Evolutionary conservation across 768 basidiomycete species (phyloP).

Genomic region (Daedalea quercina): DNA sequence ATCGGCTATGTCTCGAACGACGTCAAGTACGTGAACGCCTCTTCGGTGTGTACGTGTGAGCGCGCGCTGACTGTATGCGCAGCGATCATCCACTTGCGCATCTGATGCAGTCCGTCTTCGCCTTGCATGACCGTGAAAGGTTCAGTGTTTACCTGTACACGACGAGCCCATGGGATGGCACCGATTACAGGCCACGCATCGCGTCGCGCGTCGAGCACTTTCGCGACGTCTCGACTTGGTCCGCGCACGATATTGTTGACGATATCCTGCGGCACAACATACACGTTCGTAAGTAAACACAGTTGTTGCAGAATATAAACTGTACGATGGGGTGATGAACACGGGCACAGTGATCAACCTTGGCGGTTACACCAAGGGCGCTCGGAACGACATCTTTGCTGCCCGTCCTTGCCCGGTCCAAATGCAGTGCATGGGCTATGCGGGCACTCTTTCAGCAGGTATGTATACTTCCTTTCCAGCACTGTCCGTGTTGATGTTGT

Average conservation of each 20-base stretch:
- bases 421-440: slow-evolving; percentile 44
- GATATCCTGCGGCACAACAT: slow-evolving; percentile 36
- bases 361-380: slow-evolving; percentile 46
- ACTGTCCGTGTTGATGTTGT: not conserved
- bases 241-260: slow-evolving; percentile 29
- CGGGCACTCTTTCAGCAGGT: slow-evolving; percentile 37
- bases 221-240: slow-evolving; percentile 34
- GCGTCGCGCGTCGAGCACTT: slow-evolving; percentile 33
- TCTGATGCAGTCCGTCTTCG: slow-evolving; percentile 45
- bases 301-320: no score
- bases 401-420: slow-evolving; percentile 42
- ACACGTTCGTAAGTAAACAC: slow-evolving; percentile 35
- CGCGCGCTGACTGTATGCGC: not conserved
- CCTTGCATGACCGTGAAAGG: slow-evolving; percentile 31
- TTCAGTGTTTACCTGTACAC: slow-evolving; percentile 43
- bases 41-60: not conserved
- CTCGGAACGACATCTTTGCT: slow-evolving; percentile 46
- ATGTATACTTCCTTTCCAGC: slow-evolving; percentile 9
- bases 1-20: slow-evolving; percentile 45
- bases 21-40: slow-evolving; percentile 36
- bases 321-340: no score
- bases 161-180: slow-evolving; percentile 40
- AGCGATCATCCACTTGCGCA: slow-evolving; percentile 48
- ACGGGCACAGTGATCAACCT: slow-evolving; percentile 34
- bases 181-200: slow-evolving; percentile 36